Percentiles rank a stretch among this genome's conserved stretches.
Evolutionary conservation across 192 early-diverging fungal genomes (phyloP).

Genomic region (Linnemannia elongata): DNA sequence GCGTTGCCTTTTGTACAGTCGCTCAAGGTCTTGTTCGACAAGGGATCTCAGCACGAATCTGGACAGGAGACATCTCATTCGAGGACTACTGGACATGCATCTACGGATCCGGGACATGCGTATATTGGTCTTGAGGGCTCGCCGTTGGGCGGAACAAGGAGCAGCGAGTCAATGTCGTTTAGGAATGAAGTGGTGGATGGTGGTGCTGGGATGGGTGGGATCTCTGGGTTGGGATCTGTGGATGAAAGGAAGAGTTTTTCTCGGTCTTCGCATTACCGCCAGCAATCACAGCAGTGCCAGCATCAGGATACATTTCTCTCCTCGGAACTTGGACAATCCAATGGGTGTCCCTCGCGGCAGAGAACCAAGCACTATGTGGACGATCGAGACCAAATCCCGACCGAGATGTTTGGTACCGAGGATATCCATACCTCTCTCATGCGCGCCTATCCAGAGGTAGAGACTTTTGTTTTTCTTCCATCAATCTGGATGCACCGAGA

Average conservation of each 20-base stretch:
- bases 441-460: conserved; percentile 45
- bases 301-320: background rate
- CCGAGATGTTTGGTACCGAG: conserved; percentile 50
- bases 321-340: background rate
- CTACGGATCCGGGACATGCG: background rate
- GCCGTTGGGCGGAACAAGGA: background rate
- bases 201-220: background rate
- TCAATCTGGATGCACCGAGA: background rate
- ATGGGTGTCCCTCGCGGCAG: background rate
- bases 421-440: conserved; percentile 47
- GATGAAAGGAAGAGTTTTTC: conserved; percentile 16
- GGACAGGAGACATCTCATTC: background rate
- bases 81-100: background rate
- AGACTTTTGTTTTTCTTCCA: background rate
- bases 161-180: conserved; percentile 24
- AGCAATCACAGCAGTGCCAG: conserved; percentile 13
- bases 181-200: conserved; percentile 18
- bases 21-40: background rate
- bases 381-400: conserved; percentile 41
- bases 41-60: background rate
- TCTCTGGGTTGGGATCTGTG: background rate
- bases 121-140: background rate
- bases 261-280: conserved; percentile 28
- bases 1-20: background rate
- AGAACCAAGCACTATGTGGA: background rate